Conservation (phyloP, 805 yeast genomes). For the Starmerella kuoi region DNA sequence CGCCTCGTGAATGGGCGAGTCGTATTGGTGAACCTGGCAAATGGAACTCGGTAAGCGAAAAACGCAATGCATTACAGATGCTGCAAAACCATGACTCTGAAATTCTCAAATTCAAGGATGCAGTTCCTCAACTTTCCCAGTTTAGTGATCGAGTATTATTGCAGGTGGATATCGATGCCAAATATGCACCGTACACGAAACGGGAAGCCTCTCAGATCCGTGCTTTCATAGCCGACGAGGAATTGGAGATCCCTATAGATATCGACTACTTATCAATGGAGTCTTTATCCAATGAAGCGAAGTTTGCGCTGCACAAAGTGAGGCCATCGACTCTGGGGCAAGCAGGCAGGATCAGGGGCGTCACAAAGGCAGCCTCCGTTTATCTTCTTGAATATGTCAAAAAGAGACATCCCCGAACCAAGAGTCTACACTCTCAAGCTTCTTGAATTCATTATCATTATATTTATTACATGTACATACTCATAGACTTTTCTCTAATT, state of each 20-base stretch:
- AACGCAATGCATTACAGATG: constrained; percentile 25
- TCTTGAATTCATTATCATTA: not conserved
- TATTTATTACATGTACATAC: constrained; percentile 1
- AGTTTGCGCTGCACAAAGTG: constrained; percentile 52
- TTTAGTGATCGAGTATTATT: constrained; percentile 39
- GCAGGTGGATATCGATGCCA: constrained; percentile 65
- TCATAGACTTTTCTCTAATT: not conserved
- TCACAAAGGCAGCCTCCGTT: constrained; percentile 85
- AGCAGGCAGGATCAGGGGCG: constrained; percentile 87
- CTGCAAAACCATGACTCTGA: constrained; percentile 53
- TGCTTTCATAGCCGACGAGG: constrained; percentile 78
- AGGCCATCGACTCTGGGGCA: constrained; percentile 90
- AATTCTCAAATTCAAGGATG: constrained; percentile 34
- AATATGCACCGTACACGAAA: constrained; percentile 65
- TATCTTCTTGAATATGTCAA: constrained; percentile 43
- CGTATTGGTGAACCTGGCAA: constrained; percentile 31
- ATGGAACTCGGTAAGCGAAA: constrained; percentile 43
- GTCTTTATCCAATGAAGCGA: constrained; percentile 66
- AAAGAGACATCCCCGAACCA: constrained; percentile 1
- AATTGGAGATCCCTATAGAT: constrained; percentile 52
- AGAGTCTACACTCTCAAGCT: not conserved
- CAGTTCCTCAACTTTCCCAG: constrained; percentile 31
- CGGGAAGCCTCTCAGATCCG: constrained; percentile 59
- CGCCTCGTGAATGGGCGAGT: constrained; percentile 52
- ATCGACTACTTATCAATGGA: constrained; percentile 48